Conservation (phyloP, 768 basidiomycete species). For the Dacryopinax primogenitus region DNA sequence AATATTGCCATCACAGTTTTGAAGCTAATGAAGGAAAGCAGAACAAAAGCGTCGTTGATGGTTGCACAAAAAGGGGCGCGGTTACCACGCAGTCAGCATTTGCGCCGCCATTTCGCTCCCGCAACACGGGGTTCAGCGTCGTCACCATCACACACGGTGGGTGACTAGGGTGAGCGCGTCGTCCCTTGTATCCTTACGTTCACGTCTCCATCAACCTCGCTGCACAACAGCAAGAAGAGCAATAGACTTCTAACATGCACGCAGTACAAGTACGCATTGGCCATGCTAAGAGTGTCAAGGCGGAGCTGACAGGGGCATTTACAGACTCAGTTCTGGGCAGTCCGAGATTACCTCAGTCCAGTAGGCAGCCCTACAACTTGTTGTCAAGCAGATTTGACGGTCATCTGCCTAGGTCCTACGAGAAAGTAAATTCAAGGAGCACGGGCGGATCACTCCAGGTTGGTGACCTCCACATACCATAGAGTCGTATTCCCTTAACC, state of each 20-base stretch:
- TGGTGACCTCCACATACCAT: slow-evolving; percentile 20
- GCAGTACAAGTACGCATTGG: not conserved
- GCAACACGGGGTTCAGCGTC: not conserved
- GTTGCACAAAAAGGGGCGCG: slow-evolving; percentile 1
- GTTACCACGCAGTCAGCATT: not conserved
- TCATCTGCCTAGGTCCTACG: slow-evolving; percentile 83
- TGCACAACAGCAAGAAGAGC: not conserved
- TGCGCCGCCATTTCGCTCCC: slow-evolving; percentile 8
- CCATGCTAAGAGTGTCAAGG: not conserved
- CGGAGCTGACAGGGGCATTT: not conserved
- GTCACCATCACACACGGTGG: slow-evolving; percentile 1
- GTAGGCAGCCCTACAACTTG: too few relatives aligned
- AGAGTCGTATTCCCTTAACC: slow-evolving; percentile 9
- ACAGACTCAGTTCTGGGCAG: slow-evolving; percentile 84
- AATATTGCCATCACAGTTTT: not conserved
- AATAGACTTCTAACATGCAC: not conserved
- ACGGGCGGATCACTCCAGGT: slow-evolving; percentile 93
- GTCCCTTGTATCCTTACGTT: not conserved
- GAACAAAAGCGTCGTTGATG: slow-evolving; percentile 8
- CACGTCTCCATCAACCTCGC: not conserved
- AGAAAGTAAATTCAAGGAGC: slow-evolving; percentile 98
- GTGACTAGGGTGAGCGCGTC: slow-evolving; percentile 1
- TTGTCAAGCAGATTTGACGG: too few relatives aligned
- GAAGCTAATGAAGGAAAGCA: not conserved
- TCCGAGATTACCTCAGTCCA: slow-evolving; percentile 86